Percentiles rank a stretch among this genome's conserved stretches.
Evolutionary conservation across 108 stramenopile genomes (phyloP).

Genomic region (Aurantiochytrium sp.): DNA sequence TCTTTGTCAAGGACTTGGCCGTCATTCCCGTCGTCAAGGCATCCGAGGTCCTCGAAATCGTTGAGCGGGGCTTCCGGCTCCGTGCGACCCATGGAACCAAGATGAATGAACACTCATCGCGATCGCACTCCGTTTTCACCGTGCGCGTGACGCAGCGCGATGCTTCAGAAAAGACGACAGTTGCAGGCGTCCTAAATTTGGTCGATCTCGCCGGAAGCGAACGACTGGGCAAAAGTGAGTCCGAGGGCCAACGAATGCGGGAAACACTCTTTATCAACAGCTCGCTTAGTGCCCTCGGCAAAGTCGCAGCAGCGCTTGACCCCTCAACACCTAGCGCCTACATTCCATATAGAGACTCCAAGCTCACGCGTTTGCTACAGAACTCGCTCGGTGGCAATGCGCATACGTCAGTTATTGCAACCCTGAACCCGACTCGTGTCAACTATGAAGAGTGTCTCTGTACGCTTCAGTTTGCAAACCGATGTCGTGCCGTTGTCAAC

Average conservation of each 20-base stretch:
- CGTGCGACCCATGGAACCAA: slow-evolving; percentile 51
- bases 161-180: background rate
- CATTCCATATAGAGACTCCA: slow-evolving; percentile 86
- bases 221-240: slow-evolving; percentile 48
- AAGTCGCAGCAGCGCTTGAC: slow-evolving; percentile 31
- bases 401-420: slow-evolving; percentile 90
- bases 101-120: slow-evolving; percentile 46
- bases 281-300: slow-evolving; percentile 53
- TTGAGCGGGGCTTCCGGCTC: slow-evolving; percentile 38
- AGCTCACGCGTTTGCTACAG: slow-evolving; percentile 86
- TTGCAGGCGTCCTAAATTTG: slow-evolving; percentile 25
- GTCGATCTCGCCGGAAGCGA: slow-evolving; percentile 38
- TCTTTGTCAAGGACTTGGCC: slow-evolving; percentile 52
- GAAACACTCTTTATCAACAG: slow-evolving; percentile 57
- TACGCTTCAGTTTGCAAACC: slow-evolving; percentile 92
- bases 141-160: slow-evolving; percentile 25
- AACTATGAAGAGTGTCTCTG: slow-evolving; percentile 89
- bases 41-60: slow-evolving; percentile 42
- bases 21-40: slow-evolving; percentile 39
- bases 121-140: slow-evolving; percentile 30
- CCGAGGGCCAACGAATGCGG: slow-evolving; percentile 44
- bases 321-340: slow-evolving; percentile 48
- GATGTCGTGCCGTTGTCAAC: slow-evolving; percentile 53
- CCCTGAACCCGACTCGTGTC: slow-evolving; percentile 70
- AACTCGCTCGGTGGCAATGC: slow-evolving; percentile 89